phyloP scores from a whole-genome alignment of 805 yeast genomes.

The Sugiyamaella americana region DNA sequence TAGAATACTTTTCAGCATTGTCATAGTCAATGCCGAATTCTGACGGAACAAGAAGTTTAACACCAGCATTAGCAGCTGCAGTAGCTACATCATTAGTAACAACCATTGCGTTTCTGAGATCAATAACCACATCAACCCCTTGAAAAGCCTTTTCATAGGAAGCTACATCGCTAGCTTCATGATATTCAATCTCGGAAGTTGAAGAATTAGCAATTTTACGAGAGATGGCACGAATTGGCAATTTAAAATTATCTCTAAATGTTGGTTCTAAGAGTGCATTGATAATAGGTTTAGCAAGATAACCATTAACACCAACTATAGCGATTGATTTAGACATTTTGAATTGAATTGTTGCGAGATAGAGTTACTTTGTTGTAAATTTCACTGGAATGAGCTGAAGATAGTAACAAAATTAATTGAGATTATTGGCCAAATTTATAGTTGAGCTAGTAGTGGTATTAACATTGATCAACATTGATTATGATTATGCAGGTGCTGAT shows the following conservation, averaged over 20 bases:
- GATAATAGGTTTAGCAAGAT: conserved; percentile 6
- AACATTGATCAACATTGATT: too few relatives aligned
- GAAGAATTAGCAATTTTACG: background rate
- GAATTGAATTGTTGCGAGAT: too few relatives aligned
- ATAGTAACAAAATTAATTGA: too few relatives aligned
- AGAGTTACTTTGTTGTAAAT: too few relatives aligned
- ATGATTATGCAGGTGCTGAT: too few relatives aligned
- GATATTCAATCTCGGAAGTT: background rate
- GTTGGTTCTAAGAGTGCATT: background rate
- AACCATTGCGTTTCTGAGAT: conserved; percentile 31
- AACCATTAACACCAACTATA: conserved; percentile 8
- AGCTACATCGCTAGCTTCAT: conserved; percentile 1
- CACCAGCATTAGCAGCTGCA: conserved; percentile 36
- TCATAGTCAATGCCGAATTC: conserved; percentile 49
- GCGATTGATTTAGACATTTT: conserved; percentile 6
- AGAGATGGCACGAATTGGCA: conserved; percentile 7
- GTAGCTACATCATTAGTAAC: conserved; percentile 22
- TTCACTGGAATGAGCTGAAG: too few relatives aligned
- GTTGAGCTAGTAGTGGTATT: too few relatives aligned
- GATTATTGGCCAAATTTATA: too few relatives aligned
- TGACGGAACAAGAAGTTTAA: conserved; percentile 51
- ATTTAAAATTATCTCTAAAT: conserved; percentile 5
- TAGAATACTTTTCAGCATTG: conserved; percentile 1
- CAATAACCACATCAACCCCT: conserved; percentile 48
- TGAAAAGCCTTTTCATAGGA: conserved; percentile 29